phyloP scores from a whole-genome alignment of 2,329 filamentous ascomycete species.

The Claviceps pazoutovae region DNA sequence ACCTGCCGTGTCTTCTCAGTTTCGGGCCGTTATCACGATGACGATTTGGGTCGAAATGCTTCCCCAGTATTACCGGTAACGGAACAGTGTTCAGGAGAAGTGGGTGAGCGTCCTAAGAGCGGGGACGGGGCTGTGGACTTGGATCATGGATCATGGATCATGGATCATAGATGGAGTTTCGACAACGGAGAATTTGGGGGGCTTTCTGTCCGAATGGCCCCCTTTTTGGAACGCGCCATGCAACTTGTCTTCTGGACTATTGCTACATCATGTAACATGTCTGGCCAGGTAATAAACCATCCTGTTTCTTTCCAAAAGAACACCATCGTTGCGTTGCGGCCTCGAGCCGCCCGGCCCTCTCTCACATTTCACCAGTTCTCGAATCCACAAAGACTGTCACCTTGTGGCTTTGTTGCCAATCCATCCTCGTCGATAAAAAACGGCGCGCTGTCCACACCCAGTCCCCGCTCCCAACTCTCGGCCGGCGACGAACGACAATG shows the following conservation, averaged over 20 bases:
- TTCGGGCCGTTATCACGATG: slow-evolving; percentile 1
- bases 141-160: too few species aligned
- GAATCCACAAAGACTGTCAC: slow-evolving; percentile 4
- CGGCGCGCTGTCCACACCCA: not conserved
- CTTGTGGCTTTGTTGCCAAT: slow-evolving; percentile 4
- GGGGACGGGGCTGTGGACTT: not conserved
- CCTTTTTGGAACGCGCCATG: not conserved
- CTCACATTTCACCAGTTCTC: not conserved
- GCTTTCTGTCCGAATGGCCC: not conserved
- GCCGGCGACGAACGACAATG: slow-evolving; percentile 24
- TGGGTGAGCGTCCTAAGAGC: too few species aligned
- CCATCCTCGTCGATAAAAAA: slow-evolving; percentile 1
- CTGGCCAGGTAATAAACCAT: not conserved
- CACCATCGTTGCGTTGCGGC: slow-evolving; percentile 1
- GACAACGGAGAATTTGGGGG: not conserved
- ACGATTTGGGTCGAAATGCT: not conserved
- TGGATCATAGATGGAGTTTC: not conserved
- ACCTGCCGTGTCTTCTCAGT: not conserved
- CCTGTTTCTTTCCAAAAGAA: not conserved
- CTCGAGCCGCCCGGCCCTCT: not conserved
- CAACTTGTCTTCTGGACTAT: not conserved
- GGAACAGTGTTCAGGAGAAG: not conserved
- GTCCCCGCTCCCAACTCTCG: slow-evolving; percentile 15
- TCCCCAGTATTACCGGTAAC: slow-evolving; percentile 1
- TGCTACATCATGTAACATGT: not conserved